Conservation (phyloP, 1,139 yeast genomes). For the Kurtzmaniella quercitrusa region DNA sequence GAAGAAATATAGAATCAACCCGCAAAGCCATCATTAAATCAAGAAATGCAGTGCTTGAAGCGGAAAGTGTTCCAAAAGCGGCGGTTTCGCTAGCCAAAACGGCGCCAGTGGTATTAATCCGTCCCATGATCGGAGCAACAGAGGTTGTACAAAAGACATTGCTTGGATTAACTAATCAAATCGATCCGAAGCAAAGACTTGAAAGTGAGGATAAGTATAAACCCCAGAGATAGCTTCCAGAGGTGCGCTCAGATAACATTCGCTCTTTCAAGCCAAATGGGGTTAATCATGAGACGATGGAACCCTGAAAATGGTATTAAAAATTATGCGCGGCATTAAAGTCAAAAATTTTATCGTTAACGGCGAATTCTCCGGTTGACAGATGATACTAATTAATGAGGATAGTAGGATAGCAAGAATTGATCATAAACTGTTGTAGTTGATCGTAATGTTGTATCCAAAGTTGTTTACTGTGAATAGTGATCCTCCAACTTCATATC, state of each 20-base stretch:
- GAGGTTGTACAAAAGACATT: conserved; percentile 82
- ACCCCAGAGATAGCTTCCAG: conserved; percentile 2
- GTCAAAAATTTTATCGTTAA: background rate
- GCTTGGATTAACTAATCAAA: conserved; percentile 77
- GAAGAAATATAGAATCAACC: conserved; percentile 64
- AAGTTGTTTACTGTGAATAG: too few relatives aligned
- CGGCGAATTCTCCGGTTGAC: background rate
- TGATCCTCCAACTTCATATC: too few relatives aligned
- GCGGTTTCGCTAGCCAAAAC: conserved; percentile 66
- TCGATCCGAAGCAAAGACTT: conserved; percentile 54
- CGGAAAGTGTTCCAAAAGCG: conserved; percentile 65
- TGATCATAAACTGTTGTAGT: too few relatives aligned
- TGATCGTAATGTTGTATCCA: too few relatives aligned
- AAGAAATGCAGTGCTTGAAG: conserved; percentile 54
- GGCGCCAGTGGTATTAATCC: conserved; percentile 72
- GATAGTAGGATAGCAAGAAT: too few relatives aligned
- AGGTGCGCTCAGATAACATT: background rate
- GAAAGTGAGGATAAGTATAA: conserved; percentile 36
- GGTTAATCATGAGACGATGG: background rate
- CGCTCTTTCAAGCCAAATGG: background rate
- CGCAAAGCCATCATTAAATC: conserved; percentile 59
- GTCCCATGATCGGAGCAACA: conserved; percentile 91
- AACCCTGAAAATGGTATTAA: background rate
- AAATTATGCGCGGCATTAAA: background rate
- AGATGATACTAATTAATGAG: too few relatives aligned